Evolutionary conservation across 441 rosid species (phyloP).

Genomic region (Mallotus japonicus): DNA sequence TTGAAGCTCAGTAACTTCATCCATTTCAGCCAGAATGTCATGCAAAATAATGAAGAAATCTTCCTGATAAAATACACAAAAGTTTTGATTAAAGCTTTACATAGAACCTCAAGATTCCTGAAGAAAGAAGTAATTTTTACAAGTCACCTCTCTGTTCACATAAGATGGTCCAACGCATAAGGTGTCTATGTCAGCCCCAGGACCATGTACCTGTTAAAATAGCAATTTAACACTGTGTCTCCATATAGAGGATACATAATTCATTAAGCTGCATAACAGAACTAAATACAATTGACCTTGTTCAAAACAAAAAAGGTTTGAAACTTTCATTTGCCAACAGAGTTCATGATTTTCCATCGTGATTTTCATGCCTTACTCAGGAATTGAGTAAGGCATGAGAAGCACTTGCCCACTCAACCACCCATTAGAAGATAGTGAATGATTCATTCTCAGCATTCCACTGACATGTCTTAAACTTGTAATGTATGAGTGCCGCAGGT

Average conservation of each 20-base stretch:
- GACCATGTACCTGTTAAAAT: constrained; percentile 60
- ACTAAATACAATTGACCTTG: not conserved
- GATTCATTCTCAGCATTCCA: not conserved
- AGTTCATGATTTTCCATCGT: not conserved
- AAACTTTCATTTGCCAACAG: not conserved
- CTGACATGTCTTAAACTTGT: not conserved
- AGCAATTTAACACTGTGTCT: not conserved
- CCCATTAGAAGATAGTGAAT: not conserved
- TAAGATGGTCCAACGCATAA: constrained; percentile 72
- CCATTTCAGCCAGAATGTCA: constrained; percentile 49
- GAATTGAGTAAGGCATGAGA: not conserved
- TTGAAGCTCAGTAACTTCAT: constrained; percentile 65
- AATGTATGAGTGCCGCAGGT: not conserved
- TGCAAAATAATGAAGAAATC: constrained; percentile 65
- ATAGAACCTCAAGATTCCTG: not conserved
- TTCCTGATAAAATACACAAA: constrained; percentile 33
- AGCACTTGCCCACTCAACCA: not conserved
- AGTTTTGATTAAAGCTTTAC: not conserved
- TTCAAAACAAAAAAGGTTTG: not conserved
- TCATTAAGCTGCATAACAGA: constrained; percentile 8
- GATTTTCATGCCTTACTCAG: not conserved
- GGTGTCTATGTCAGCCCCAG: constrained; percentile 69
- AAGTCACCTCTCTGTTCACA: constrained; percentile 62
- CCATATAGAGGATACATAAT: not conserved
- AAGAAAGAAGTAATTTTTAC: constrained; percentile 18